These are phyloP conservation scores for Leccinum pellstonianum DNA, from an alignment of 768 basidiomycete species.

Conservation along the genomic window DNA sequence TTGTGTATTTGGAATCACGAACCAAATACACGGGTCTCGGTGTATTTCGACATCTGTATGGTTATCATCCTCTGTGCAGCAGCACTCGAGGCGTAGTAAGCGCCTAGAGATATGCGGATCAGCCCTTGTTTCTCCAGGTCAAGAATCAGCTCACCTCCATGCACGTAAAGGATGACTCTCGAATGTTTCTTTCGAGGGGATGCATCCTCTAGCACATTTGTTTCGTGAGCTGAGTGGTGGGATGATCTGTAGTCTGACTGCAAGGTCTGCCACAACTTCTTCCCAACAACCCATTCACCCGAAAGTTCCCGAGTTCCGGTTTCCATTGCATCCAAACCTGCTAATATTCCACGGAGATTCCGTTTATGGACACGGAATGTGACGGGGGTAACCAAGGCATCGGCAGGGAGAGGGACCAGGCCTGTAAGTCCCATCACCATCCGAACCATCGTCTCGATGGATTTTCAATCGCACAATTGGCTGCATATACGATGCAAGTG, in stretches of 20 bases:
- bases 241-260: constrained; percentile 76
- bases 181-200: constrained; percentile 51
- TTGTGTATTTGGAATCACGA: constrained; percentile 22
- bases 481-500: background rate
- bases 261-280: constrained; percentile 82
- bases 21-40: constrained; percentile 88
- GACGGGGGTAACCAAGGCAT: constrained; percentile 93
- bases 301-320: constrained; percentile 76
- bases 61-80: constrained; percentile 89
- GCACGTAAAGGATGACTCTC: constrained; percentile 87
- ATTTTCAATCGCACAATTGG: constrained; percentile 2
- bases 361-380: constrained; percentile 80
- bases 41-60: constrained; percentile 85
- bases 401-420: constrained; percentile 82
- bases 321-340: constrained; percentile 71
- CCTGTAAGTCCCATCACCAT: constrained; percentile 76
- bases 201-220: constrained; percentile 14
- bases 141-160: constrained; percentile 64
- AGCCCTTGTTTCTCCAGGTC: constrained; percentile 4
- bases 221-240: constrained; percentile 26
- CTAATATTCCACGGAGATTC: constrained; percentile 75
- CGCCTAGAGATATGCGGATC: constrained; percentile 48
- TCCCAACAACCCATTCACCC: constrained; percentile 98
- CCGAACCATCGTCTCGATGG: constrained; percentile 46
- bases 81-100: constrained; percentile 90